Conservation (phyloP, 345 rosid species). For the Euclidium syriacum region DNA sequence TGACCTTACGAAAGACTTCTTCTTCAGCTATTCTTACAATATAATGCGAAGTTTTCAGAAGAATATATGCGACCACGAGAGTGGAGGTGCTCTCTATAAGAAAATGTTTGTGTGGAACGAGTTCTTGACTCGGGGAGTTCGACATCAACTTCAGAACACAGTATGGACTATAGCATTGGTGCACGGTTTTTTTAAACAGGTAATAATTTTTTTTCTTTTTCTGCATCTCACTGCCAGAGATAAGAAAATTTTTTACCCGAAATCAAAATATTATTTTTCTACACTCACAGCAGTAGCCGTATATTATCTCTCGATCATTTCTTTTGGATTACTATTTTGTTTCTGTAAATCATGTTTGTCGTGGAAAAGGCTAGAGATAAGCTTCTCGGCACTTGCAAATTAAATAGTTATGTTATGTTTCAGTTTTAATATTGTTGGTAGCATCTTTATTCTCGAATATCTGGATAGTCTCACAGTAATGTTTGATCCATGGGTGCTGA, state of each 20-base stretch:
- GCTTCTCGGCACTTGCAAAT: constrained; percentile 1
- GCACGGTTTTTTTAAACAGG: constrained; percentile 97
- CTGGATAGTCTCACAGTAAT: background rate
- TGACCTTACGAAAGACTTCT: constrained; percentile 99
- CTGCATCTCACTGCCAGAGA: constrained; percentile 11
- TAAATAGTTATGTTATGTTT: background rate
- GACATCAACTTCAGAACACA: constrained; percentile 84
- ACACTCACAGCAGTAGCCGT: background rate
- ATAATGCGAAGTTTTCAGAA: constrained; percentile 91
- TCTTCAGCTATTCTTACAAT: constrained; percentile 95
- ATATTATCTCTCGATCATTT: background rate
- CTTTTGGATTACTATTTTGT: background rate
- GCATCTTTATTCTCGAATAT: background rate
- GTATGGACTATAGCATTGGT: constrained; percentile 97
- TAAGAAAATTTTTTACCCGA: background rate
- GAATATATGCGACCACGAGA: constrained; percentile 61
- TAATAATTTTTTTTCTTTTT: constrained; percentile 30
- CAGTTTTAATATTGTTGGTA: background rate
- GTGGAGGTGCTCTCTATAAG: constrained; percentile 66
- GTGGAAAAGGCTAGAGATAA: background rate
- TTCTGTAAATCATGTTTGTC: background rate
- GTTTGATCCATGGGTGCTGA: constrained; percentile 7
- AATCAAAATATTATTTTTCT: background rate
- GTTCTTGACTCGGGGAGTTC: constrained; percentile 85
- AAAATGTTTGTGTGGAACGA: constrained; percentile 99